Conservation (phyloP, 1,139 yeast genomes). For the Candida sp. region DNA sequence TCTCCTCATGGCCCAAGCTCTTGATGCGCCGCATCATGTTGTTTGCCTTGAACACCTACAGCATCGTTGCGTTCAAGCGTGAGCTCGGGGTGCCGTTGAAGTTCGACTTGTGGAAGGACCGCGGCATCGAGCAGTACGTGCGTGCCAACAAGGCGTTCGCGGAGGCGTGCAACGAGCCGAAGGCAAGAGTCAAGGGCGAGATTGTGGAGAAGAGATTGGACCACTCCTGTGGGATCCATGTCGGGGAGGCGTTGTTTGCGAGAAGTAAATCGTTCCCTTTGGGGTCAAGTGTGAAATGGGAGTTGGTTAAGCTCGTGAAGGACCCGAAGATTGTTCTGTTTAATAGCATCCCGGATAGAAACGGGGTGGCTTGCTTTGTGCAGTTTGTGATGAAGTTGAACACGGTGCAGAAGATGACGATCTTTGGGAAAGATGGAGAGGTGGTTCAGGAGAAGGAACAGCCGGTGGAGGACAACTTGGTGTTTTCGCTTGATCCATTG, state of each 20-base stretch:
- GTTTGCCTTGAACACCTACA: slow-evolving; percentile 48
- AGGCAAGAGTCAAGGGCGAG: slow-evolving; percentile 17
- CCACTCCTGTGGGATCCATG: slow-evolving; percentile 37
- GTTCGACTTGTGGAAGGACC: slow-evolving; percentile 50
- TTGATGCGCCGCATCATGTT: slow-evolving; percentile 42
- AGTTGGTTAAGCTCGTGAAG: slow-evolving; percentile 66
- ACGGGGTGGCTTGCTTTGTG: slow-evolving; percentile 68
- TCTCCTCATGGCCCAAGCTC: slow-evolving; percentile 43
- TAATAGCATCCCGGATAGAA: slow-evolving; percentile 62
- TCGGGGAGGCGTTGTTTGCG: slow-evolving; percentile 31
- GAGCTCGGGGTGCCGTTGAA: slow-evolving; percentile 43
- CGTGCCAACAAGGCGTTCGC: slow-evolving; percentile 50
- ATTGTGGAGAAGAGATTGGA: slow-evolving; percentile 32
- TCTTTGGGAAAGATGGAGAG: slow-evolving; percentile 41
- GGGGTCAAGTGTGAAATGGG: slow-evolving; percentile 72
- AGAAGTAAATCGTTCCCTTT: slow-evolving; percentile 54
- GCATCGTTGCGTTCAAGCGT: slow-evolving; percentile 42
- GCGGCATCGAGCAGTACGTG: slow-evolving; percentile 45
- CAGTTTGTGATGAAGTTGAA: slow-evolving; percentile 80
- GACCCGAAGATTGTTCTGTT: slow-evolving; percentile 77
- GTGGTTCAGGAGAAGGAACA: slow-evolving; percentile 47
- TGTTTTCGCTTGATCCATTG: slow-evolving; percentile 76
- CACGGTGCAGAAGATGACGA: slow-evolving; percentile 71
- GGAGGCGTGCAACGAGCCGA: slow-evolving; percentile 39
- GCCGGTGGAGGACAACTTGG: slow-evolving; percentile 73